phyloP scores from a whole-genome alignment of 129 eudicot genomes.

The Centella asiatica region DNA sequence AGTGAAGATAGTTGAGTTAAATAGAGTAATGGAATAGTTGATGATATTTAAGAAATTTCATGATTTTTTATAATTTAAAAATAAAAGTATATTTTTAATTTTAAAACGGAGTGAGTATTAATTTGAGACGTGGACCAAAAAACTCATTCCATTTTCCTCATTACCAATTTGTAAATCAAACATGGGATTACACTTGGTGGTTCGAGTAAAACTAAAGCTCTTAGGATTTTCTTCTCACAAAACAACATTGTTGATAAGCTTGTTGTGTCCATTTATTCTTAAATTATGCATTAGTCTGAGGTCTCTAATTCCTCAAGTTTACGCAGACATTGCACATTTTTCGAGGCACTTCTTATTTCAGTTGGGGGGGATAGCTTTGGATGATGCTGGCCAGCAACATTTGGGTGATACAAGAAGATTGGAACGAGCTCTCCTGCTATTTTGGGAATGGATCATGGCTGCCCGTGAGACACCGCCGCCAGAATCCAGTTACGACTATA shows the following conservation, averaged over 20 bases:
- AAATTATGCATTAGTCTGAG: background rate
- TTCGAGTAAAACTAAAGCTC: background rate
- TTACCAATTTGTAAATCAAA: too few relatives aligned
- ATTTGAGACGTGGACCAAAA: too few relatives aligned
- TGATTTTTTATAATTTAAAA: too few relatives aligned
- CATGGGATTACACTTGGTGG: conserved; percentile 4
- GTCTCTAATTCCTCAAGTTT: background rate
- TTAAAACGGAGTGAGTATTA: too few relatives aligned
- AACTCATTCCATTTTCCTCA: background rate
- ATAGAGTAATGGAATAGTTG: too few relatives aligned
- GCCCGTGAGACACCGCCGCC: background rate
- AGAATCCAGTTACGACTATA: conserved; percentile 11
- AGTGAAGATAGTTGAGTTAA: too few relatives aligned
- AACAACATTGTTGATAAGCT: background rate
- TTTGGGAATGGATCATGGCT: conserved; percentile 21
- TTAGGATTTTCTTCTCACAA: background rate
- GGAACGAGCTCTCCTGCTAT: conserved; percentile 29
- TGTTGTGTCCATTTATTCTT: conserved; percentile 4
- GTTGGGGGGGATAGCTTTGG: background rate
- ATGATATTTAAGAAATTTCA: too few relatives aligned
- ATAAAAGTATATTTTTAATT: too few relatives aligned
- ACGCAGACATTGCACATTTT: background rate
- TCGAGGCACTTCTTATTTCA: conserved; percentile 5
- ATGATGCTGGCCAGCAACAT: background rate
- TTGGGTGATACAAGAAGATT: conserved; percentile 10